Conservation (phyloP, 768 basidiomycete genomes). For the Lactarius trivialis region DNA sequence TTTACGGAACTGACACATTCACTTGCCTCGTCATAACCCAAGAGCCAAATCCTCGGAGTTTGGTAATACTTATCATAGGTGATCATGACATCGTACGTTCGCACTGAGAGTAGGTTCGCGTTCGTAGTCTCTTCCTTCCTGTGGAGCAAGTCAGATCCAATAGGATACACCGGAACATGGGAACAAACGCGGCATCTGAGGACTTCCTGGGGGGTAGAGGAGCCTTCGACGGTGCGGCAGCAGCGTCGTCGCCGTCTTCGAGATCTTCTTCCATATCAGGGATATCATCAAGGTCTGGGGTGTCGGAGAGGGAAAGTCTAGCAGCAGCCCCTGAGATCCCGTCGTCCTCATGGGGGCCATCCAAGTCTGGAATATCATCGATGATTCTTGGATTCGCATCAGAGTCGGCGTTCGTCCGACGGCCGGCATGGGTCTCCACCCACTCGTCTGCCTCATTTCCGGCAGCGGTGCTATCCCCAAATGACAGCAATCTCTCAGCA, state of each 20-base stretch:
- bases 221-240: constrained; percentile 50
- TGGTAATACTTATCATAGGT: constrained; percentile 99
- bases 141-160: constrained; percentile 5
- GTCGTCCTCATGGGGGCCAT: constrained; percentile 43
- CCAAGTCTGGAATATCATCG: constrained; percentile 84
- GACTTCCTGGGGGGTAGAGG: constrained; percentile 30
- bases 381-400: constrained; percentile 58
- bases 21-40: constrained; percentile 92
- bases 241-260: constrained; percentile 84
- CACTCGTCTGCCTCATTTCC: constrained; percentile 76
- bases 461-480: constrained; percentile 56
- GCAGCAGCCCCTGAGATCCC: constrained; percentile 27
- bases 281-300: constrained; percentile 92
- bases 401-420: constrained; percentile 47
- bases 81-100: constrained; percentile 99
- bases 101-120: constrained; percentile 85
- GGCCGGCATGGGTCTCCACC: constrained; percentile 96
- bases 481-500: constrained; percentile 83
- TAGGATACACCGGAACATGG: constrained; percentile 1
- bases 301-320: constrained; percentile 32
- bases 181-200: constrained; percentile 45
- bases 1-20: not conserved
- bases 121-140: constrained; percentile 58
- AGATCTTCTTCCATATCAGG: constrained; percentile 98
- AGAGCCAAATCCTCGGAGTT: constrained; percentile 94